Evolutionary conservation across 805 yeast species (phyloP).

Genomic region (Candida dajiaensis): DNA sequence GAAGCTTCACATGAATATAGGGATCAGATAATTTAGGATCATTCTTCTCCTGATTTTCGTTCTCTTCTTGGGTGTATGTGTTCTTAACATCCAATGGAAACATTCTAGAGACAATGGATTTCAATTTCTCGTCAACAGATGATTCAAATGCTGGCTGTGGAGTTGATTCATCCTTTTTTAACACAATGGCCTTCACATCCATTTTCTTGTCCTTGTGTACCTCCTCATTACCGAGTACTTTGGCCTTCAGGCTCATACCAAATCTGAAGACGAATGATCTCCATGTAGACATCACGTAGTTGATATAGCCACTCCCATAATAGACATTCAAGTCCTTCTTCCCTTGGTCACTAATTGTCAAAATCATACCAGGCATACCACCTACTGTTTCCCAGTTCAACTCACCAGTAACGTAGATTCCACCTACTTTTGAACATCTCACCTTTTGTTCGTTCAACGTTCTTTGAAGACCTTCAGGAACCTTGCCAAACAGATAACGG

Average conservation of each 20-base stretch:
- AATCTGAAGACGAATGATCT: constrained; percentile 79
- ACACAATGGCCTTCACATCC: constrained; percentile 12
- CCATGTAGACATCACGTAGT: constrained; percentile 73
- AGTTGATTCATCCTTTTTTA: constrained; percentile 1
- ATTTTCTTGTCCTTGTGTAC: constrained; percentile 30
- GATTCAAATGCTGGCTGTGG: constrained; percentile 4
- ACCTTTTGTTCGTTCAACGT: constrained; percentile 55
- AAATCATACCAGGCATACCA: constrained; percentile 87
- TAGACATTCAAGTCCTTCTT: constrained; percentile 47
- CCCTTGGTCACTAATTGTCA: constrained; percentile 79
- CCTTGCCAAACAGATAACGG: constrained; percentile 64
- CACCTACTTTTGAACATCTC: constrained; percentile 50
- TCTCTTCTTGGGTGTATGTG: constrained; percentile 31
- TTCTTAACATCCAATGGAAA: constrained; percentile 45
- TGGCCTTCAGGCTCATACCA: constrained; percentile 47
- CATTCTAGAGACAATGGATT: constrained; percentile 41
- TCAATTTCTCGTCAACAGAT: constrained; percentile 5
- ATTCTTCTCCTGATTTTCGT: constrained; percentile 14
- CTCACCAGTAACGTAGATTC: constrained; percentile 75
- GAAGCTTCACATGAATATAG: constrained; percentile 31
- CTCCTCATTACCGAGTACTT: constrained; percentile 18
- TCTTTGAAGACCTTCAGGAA: constrained; percentile 86
- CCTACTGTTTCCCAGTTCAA: constrained; percentile 73
- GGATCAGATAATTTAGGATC: constrained; percentile 32
- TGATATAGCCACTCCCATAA: constrained; percentile 42